Percentiles rank a stretch among this genome's conserved stretches.
phyloP scores from a whole-genome alignment of 805 yeast species.

The Lipomyces yamanashiensis region DNA sequence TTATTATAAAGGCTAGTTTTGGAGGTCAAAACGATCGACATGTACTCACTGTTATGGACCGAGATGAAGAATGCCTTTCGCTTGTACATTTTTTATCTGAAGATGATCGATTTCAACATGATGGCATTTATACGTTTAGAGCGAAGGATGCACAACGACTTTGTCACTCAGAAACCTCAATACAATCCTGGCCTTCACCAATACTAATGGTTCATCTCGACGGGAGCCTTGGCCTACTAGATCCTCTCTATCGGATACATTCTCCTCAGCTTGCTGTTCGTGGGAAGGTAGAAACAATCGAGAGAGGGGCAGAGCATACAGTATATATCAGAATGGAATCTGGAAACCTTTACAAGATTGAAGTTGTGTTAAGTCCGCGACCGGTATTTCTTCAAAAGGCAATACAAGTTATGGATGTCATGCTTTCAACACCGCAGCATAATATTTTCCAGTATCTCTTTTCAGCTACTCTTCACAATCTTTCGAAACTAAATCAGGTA shows the following conservation, averaged over 20 bases:
- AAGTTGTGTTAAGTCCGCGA: conserved; percentile 10
- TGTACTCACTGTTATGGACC: background rate
- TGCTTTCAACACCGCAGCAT: conserved; percentile 22
- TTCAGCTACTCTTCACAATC: conserved; percentile 19
- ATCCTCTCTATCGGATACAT: conserved; percentile 61
- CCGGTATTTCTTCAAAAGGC: conserved; percentile 9
- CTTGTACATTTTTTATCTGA: conserved; percentile 52
- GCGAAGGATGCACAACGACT: conserved; percentile 49
- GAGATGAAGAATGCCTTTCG: conserved; percentile 43
- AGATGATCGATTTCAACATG: conserved; percentile 43
- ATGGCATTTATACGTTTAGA: conserved; percentile 44
- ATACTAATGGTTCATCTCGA: conserved; percentile 26
- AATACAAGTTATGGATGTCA: conserved; percentile 2
- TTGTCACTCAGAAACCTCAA: conserved; percentile 35
- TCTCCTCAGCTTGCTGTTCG: conserved; percentile 42
- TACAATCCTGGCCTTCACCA: background rate
- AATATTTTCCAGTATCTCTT: conserved; percentile 9
- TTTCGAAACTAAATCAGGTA: background rate
- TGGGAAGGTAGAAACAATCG: conserved; percentile 2
- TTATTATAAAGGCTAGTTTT: conserved; percentile 35
- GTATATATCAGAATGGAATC: conserved; percentile 13
- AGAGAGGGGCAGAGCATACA: background rate
- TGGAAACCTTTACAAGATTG: conserved; percentile 6
- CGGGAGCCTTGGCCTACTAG: conserved; percentile 49
- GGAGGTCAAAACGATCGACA: background rate